A percentile compares a stretch with the other conserved stretches of the same genome.
These are phyloP conservation scores for Bromus sterilis DNA, from an alignment of 176 grass and related monocot genomes.

Conservation along the genomic window DNA sequence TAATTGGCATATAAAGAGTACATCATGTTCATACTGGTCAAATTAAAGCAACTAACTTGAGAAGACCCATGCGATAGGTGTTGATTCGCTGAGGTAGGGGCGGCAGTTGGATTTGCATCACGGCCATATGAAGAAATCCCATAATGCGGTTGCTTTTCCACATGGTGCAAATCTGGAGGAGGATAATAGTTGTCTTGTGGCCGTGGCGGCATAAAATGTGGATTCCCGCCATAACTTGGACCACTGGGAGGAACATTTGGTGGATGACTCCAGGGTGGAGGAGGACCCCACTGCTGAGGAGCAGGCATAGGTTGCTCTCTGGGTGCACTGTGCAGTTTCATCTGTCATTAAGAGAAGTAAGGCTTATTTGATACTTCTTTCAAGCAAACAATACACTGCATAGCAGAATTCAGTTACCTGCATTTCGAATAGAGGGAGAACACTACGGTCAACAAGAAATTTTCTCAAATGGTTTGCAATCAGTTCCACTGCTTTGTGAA, in stretches of 20 bases:
- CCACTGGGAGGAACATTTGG: constrained; percentile 50
- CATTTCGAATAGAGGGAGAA: constrained; percentile 83
- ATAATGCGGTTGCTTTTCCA: constrained; percentile 77
- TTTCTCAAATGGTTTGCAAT: constrained; percentile 87
- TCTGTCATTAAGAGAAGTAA: constrained; percentile 31
- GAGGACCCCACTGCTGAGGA: constrained; percentile 68
- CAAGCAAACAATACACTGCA: constrained; percentile 4
- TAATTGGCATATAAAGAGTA: not conserved
- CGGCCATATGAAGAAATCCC: constrained; percentile 77
- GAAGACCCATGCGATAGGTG: constrained; percentile 43
- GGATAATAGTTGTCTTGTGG: constrained; percentile 73
- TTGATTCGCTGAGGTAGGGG: constrained; percentile 49
- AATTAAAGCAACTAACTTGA: constrained; percentile 51
- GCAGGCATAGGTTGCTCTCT: constrained; percentile 74
- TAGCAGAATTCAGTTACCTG: constrained; percentile 39
- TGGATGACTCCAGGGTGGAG: constrained; percentile 68
- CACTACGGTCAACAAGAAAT: constrained; percentile 94
- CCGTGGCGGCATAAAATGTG: constrained; percentile 72
- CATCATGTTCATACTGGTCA: not conserved
- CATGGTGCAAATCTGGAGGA: constrained; percentile 51
- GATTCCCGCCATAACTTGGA: constrained; percentile 64
- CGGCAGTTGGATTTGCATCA: constrained; percentile 32
- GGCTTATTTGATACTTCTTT: not conserved
- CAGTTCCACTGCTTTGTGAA: constrained; percentile 92
- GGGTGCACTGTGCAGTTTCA: constrained; percentile 53